phyloP scores from a whole-genome alignment of 768 basidiomycete genomes.

The Hericium alpestre region DNA sequence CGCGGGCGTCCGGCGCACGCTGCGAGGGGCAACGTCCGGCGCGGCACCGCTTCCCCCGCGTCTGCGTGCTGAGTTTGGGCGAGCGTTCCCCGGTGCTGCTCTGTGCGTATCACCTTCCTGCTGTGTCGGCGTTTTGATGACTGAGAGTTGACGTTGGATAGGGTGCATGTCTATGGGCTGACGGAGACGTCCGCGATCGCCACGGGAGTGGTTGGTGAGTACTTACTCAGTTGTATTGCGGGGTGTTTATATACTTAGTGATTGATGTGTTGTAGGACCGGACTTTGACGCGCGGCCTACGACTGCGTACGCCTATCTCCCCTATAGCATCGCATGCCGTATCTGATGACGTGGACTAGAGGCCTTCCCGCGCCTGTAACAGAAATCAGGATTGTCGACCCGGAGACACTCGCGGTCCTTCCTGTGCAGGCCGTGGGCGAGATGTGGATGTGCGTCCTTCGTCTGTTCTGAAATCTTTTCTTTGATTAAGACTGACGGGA shows the following conservation, averaged over 20 bases:
- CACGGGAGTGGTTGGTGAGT: constrained; percentile 55
- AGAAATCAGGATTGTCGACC: not conserved
- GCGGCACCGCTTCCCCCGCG: not conserved
- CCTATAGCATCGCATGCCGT: too few species aligned
- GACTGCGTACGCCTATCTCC: constrained; percentile 18
- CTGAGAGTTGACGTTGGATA: not conserved
- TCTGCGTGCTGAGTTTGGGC: not conserved
- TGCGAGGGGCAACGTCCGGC: not conserved
- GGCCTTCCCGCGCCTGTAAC: not conserved
- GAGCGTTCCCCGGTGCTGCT: not conserved
- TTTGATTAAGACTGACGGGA: not conserved
- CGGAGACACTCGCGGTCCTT: not conserved
- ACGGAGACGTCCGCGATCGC: constrained; percentile 76
- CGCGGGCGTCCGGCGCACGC: not conserved
- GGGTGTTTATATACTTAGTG: too few species aligned
- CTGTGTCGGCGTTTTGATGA: not conserved
- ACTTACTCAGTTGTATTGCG: too few species aligned
- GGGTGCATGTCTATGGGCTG: constrained; percentile 52
- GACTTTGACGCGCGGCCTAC: constrained; percentile 70
- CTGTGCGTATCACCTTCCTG: not conserved
- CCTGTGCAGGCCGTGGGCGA: not conserved
- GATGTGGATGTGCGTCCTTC: not conserved
- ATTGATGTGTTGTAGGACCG: constrained; percentile 38
- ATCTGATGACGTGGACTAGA: too few species aligned
- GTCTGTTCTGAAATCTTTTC: not conserved